Conservation (phyloP, 768 basidiomycete species). For the Kwoniella europaea region DNA sequence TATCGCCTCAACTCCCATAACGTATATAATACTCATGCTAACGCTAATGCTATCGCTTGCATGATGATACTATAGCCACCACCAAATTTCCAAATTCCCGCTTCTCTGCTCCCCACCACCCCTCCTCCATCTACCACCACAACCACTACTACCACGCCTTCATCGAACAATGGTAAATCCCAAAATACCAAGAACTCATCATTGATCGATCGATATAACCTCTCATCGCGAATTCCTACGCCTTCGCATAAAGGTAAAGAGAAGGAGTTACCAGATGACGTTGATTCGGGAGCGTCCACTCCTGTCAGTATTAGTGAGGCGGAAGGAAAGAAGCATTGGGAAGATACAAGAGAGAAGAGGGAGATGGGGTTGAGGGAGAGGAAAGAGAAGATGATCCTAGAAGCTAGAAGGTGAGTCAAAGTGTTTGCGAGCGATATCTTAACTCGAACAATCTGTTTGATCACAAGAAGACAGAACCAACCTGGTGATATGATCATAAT, state of each 20-base stretch:
- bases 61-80: slow-evolving; percentile 40
- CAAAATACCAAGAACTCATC: slow-evolving; percentile 25
- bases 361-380: slow-evolving; percentile 51
- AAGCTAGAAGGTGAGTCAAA: slow-evolving; percentile 53
- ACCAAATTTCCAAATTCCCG: slow-evolving; percentile 43
- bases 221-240: slow-evolving; percentile 29
- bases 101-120: slow-evolving; percentile 42
- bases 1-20: neutral
- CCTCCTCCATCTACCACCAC: slow-evolving; percentile 23
- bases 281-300: neutral
- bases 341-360: slow-evolving; percentile 47
- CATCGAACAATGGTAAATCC: slow-evolving; percentile 9
- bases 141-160: slow-evolving; percentile 21
- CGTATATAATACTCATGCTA: neutral
- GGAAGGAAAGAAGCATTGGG: slow-evolving; percentile 42
- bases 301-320: neutral
- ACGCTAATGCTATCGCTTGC: neutral
- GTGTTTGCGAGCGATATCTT: neutral
- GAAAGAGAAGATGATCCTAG: slow-evolving; percentile 57
- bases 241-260: slow-evolving; percentile 42
- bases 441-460: neutral
- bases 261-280: slow-evolving; percentile 20
- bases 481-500: too few species aligned
- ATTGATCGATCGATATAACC: slow-evolving; percentile 52
- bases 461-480: neutral